These are phyloP conservation scores for Elaeagnus macrophylla DNA, from an alignment of 306 rosid species.

Conservation along the genomic window DNA sequence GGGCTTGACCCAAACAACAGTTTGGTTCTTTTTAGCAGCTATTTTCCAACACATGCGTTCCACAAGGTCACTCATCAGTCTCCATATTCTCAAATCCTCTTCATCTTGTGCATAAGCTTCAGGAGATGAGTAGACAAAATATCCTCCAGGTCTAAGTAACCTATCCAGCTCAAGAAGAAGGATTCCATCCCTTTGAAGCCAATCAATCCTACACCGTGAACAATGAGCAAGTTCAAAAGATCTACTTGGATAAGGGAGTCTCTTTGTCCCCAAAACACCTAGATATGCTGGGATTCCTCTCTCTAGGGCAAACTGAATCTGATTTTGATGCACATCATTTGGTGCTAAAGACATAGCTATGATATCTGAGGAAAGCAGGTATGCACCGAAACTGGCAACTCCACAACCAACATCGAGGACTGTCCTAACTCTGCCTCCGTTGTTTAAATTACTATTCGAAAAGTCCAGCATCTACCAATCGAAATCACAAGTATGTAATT, in stretches of 20 bases:
- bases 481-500: slow-evolving; percentile 17
- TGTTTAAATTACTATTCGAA: slow-evolving; percentile 56
- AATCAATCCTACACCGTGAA: slow-evolving; percentile 97
- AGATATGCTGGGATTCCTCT: slow-evolving; percentile 99
- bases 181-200: slow-evolving; percentile 99
- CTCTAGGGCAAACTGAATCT: slow-evolving; percentile 96
- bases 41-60: slow-evolving; percentile 92
- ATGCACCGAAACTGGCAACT: slow-evolving; percentile 97
- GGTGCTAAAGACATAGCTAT: slow-evolving; percentile 97
- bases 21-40: slow-evolving; percentile 79
- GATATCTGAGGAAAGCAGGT: slow-evolving; percentile 80
- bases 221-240: slow-evolving; percentile 98
- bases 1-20: slow-evolving; percentile 96
- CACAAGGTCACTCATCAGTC: slow-evolving; percentile 83
- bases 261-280: slow-evolving; percentile 91
- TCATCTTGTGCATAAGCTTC: slow-evolving; percentile 99
- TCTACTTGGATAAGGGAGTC: slow-evolving; percentile 99
- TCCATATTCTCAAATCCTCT: slow-evolving; percentile 95
- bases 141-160: slow-evolving; percentile 95
- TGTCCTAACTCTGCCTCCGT: slow-evolving; percentile 73
- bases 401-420: slow-evolving; percentile 99
- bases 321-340: slow-evolving; percentile 98
- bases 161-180: slow-evolving; percentile 92
- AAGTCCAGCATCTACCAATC: slow-evolving; percentile 82
- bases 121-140: slow-evolving; percentile 96